phyloP scores from a whole-genome alignment of 148 eudicot genomes.

The Cornus florida region DNA sequence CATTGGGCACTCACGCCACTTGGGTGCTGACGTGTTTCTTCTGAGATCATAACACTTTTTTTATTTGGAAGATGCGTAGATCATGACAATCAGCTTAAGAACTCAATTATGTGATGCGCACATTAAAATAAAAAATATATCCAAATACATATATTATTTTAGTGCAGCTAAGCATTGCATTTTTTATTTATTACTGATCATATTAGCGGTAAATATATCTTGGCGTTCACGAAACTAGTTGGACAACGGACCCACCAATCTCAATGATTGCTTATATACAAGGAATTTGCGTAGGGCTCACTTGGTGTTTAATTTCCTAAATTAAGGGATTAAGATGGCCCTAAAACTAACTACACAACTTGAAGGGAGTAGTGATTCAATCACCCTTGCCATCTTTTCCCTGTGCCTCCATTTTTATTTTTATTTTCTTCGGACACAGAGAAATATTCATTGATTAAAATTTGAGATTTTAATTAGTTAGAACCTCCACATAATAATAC shows the following conservation, averaged over 20 bases:
- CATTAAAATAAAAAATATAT: no score
- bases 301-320: not conserved
- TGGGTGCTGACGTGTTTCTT: no score
- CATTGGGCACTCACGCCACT: not conserved
- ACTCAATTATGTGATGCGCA: not conserved
- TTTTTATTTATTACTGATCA: not conserved
- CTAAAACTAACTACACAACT: no score
- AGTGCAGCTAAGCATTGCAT: slow-evolving; percentile 1
- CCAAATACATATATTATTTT: not conserved
- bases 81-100: not conserved
- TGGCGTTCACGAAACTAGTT: not conserved
- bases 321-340: not conserved
- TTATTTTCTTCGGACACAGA: no score
- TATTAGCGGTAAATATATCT: not conserved
- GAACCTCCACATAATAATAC: no score
- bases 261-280: not conserved
- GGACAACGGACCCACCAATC: not conserved
- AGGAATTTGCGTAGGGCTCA: not conserved
- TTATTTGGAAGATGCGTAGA: no score
- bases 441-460: no score
- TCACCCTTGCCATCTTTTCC: no score
- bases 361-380: no score
- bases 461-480: no score
- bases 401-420: no score
- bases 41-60: not conserved